phyloP scores from a whole-genome alignment of 2,329 filamentous ascomycete genomes.

The Fusarium clavum region DNA sequence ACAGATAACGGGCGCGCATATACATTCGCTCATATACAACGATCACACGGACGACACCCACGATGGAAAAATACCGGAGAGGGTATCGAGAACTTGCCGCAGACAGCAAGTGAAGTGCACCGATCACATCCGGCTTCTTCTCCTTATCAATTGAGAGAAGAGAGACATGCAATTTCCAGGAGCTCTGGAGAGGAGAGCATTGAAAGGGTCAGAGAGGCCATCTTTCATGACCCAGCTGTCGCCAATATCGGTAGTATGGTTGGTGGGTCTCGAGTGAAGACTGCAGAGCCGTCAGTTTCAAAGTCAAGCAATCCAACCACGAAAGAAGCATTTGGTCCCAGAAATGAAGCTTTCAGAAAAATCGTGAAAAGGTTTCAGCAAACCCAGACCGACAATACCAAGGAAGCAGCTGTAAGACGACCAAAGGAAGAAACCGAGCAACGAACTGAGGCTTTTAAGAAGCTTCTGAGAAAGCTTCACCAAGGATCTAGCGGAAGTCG shows the following conservation, averaged over 20 bases:
- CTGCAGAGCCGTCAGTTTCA: too few relatives aligned
- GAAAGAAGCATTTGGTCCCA: constrained; percentile 11
- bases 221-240: constrained; percentile 36
- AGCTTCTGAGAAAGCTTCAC: constrained; percentile 46
- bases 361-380: constrained; percentile 46
- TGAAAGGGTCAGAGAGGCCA: constrained; percentile 27
- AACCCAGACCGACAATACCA: not conserved
- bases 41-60: not conserved
- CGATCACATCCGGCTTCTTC: constrained; percentile 2
- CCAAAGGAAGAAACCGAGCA: not conserved
- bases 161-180: not conserved
- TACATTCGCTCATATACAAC: constrained; percentile 33
- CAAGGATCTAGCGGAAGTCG: constrained; percentile 1
- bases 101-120: constrained; percentile 1
- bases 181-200: not conserved
- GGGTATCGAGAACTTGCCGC: constrained; percentile 3
- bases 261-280: not conserved
- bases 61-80: constrained; percentile 3
- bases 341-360: constrained; percentile 43
- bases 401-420: not conserved
- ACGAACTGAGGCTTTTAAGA: constrained; percentile 45
- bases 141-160: not conserved
- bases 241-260: constrained; percentile 14
- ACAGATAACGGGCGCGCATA: not conserved
- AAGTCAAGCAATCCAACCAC: not conserved